phyloP scores from a whole-genome alignment of 495 filamentous ascomycete species.

The Aspergillus incahuasiensis region DNA sequence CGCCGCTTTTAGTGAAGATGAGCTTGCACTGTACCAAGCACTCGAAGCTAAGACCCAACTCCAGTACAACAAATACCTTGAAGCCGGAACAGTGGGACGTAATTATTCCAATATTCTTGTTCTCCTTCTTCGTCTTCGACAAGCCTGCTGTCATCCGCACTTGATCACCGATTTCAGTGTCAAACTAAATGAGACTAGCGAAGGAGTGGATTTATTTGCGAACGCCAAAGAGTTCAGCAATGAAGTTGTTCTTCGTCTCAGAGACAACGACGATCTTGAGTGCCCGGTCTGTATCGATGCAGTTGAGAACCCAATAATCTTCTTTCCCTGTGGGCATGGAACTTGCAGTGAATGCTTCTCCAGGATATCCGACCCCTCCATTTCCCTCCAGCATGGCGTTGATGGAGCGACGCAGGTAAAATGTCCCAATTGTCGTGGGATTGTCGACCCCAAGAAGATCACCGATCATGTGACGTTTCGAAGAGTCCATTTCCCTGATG shows the following conservation, averaged over 20 bases:
- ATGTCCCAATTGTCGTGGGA: conserved; percentile 73
- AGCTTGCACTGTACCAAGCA: conserved; percentile 65
- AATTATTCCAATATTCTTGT: conserved; percentile 85
- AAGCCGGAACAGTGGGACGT: conserved; percentile 63
- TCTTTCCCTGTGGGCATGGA: conserved; percentile 81
- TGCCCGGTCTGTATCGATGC: conserved; percentile 83
- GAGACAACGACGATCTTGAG: conserved; percentile 52
- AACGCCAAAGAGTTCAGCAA: conserved; percentile 60
- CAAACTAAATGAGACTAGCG: conserved; percentile 45
- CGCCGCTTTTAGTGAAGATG: conserved; percentile 70
- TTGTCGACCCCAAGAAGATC: conserved; percentile 59
- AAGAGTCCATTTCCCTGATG: conserved; percentile 62
- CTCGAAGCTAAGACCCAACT: conserved; percentile 64
- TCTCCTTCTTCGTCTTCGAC: conserved; percentile 74
- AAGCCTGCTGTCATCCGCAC: conserved; percentile 90
- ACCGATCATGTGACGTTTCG: conserved; percentile 73
- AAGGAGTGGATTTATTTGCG: conserved; percentile 58
- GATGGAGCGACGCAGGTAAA: conserved; percentile 51
- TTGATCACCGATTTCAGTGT: conserved; percentile 72
- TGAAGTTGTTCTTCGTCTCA: conserved; percentile 65
- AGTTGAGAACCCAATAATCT: conserved; percentile 68
- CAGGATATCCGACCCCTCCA: conserved; percentile 59
- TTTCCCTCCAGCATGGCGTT: conserved; percentile 51
- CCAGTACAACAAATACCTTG: conserved; percentile 74
- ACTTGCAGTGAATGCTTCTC: conserved; percentile 77